Percentiles rank a stretch among this genome's conserved stretches.
phyloP scores from a whole-genome alignment of 2,329 filamentous ascomycete species.

The Periglandula ipomoeae region DNA sequence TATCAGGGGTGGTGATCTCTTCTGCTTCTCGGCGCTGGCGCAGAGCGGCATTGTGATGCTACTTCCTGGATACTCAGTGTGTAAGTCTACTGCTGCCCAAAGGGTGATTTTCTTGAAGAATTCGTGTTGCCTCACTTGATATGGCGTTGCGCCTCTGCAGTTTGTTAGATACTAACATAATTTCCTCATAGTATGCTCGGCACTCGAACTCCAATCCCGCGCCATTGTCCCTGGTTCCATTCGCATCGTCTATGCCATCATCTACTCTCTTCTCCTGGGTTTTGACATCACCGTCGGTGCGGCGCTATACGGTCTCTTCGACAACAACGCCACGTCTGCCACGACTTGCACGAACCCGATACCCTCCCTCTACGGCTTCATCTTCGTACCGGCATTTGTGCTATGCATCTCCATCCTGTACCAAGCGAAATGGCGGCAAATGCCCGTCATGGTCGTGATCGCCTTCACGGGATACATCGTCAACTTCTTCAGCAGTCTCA shows the following conservation, averaged over 20 bases:
- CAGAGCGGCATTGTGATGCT: slow-evolving; percentile 59
- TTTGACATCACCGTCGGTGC: slow-evolving; percentile 64
- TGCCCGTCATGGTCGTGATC: slow-evolving; percentile 68
- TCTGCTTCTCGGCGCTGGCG: slow-evolving; percentile 57
- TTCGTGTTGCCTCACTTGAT: neutral
- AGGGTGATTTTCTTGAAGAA: neutral
- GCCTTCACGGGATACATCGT: slow-evolving; percentile 66
- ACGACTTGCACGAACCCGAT: slow-evolving; percentile 36
- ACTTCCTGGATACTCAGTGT: slow-evolving; percentile 55
- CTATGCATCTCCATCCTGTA: slow-evolving; percentile 68
- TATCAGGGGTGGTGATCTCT: slow-evolving; percentile 39
- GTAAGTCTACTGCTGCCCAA: slow-evolving; percentile 20
- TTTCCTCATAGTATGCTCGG: slow-evolving; percentile 26
- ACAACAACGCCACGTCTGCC: slow-evolving; percentile 38
- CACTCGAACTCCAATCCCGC: slow-evolving; percentile 58
- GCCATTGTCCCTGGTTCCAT: slow-evolving; percentile 63
- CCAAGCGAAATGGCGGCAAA: slow-evolving; percentile 73
- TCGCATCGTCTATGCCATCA: slow-evolving; percentile 65
- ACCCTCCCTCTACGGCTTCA: slow-evolving; percentile 42
- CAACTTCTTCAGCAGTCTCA: slow-evolving; percentile 61
- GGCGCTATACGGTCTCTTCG: slow-evolving; percentile 53
- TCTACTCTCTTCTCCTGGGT: slow-evolving; percentile 63
- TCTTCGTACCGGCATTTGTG: slow-evolving; percentile 67
- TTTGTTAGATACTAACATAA: slow-evolving; percentile 2
- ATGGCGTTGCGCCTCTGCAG: neutral